Evolutionary conservation across 768 basidiomycete species (phyloP), one percentile per base, ranked within the genome.

Genomic region (Rhodotorula diobovata): DNA sequence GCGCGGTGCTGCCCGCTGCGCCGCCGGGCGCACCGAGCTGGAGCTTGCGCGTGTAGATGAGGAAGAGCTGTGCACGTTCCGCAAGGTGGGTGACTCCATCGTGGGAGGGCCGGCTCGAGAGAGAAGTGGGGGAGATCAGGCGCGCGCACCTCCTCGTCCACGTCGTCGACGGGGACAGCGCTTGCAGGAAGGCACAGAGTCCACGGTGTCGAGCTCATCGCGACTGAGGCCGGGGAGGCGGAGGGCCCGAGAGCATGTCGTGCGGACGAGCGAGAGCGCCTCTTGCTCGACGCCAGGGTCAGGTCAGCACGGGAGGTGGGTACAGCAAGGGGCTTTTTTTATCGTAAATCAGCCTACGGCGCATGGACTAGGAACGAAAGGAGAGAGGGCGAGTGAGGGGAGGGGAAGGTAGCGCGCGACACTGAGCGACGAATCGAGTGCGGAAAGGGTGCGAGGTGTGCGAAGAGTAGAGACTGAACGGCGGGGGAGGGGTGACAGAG

Each of bases 111-210:
- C 39, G 39, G 15, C 39, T 8, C 12, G 41, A 18, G 41, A 43
- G 41, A 43, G 30, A 18, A 1, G 9, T 7, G 15, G 48, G 18
- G 2, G 37, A 46, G n/a, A 14, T 23, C 4, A 39, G 45, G 34
- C 21, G 25, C 2, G 37, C 65, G 55, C 39, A 67, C 70, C 35
- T 71, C 70, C 25, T 71, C 70, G 66, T 71, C 70, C 35, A 65
- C 56, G 35, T 71, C 70, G 16, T 59, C 56, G 50, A 71, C 57
- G 16, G 63, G 35, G 25, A 15, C 18, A 2, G 61, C 53, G 16
- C 46, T 43, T 4, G 41, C 11, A 0, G 70, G 61, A 0, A 71
- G 61, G 43, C 28, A 2, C 1, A 71, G 50, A 4, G n/a, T 8
- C 0, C 30, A 1, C 0, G 62, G 57, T 9, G 61, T 25, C 9